A percentile compares a stretch with the other conserved stretches of the same genome.
These are phyloP conservation scores for Tritrichomonas foetus DNA, from an alignment of 208 protist species.

Conservation along the genomic window DNA sequence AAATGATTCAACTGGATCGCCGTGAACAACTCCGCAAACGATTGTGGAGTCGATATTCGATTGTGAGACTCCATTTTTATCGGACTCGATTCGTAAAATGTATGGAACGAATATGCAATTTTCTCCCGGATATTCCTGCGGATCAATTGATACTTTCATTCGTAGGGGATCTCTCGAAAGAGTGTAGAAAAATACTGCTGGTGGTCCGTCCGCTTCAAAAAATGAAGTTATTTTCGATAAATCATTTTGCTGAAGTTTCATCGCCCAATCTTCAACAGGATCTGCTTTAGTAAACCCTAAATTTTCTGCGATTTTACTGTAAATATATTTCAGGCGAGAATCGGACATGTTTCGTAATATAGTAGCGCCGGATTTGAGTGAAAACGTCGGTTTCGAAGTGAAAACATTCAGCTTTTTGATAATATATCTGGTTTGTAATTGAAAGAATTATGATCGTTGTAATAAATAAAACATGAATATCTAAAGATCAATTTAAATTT, in stretches of 20 bases:
- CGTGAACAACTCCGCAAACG: neutral
- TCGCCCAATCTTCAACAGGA: neutral
- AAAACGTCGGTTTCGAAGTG: too few species aligned
- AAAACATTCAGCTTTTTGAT: too few species aligned
- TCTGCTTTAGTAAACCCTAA: neutral
- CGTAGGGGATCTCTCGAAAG: neutral
- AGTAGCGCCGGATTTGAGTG: too few species aligned
- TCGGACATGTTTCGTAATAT: too few species aligned
- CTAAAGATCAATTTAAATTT: too few species aligned
- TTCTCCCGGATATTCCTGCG: neutral
- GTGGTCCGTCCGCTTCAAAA: neutral
- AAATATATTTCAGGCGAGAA: too few species aligned
- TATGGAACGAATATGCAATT: conserved; percentile 13
- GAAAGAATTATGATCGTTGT: too few species aligned
- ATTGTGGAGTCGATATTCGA: neutral
- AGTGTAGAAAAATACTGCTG: conserved; percentile 7
- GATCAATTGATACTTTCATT: conserved; percentile 19
- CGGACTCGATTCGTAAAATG: neutral
- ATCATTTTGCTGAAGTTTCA: neutral
- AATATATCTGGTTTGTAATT: too few species aligned
- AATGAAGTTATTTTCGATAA: neutral
- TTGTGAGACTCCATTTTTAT: neutral
- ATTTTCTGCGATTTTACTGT: too few species aligned
- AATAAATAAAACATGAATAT: too few species aligned
- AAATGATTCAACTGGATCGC: conserved; percentile 26